Evolutionary conservation across 306 rosid species (phyloP).

Genomic region (Lathyrus oleraceus): DNA sequence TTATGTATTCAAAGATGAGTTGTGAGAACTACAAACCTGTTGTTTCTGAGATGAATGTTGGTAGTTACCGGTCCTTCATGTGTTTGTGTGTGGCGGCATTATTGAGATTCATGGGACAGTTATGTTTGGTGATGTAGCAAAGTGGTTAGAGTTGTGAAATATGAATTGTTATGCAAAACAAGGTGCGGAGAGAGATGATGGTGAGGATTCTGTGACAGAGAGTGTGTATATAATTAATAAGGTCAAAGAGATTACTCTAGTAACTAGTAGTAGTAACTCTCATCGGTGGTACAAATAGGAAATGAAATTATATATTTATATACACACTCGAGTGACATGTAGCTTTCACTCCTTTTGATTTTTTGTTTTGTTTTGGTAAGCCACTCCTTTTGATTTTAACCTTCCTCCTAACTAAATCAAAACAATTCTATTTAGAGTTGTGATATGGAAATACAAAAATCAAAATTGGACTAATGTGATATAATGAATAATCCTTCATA

Average conservation of each 20-base stretch:
- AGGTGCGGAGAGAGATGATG: background rate
- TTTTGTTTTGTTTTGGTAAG: no score
- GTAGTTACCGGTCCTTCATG: background rate
- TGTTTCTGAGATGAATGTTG: background rate
- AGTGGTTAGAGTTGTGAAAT: background rate
- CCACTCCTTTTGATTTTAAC: background rate
- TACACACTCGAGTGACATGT: background rate
- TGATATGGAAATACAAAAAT: no score
- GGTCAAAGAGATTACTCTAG: background rate
- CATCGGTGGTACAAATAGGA: background rate
- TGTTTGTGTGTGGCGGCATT: background rate
- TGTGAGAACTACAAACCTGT: background rate
- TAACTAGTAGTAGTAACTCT: background rate
- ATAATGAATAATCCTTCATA: no score
- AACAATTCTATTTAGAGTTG: no score
- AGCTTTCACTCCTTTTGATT: background rate
- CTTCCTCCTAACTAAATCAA: no score
- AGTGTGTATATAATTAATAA: background rate
- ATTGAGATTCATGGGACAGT: background rate
- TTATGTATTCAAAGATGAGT: background rate
- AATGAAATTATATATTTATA: no score
- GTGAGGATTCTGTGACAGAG: background rate
- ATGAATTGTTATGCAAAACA: background rate
- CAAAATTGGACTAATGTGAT: no score
- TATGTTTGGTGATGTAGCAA: background rate